Percentiles rank a stretch among this genome's conserved stretches.
Evolutionary conservation across 768 basidiomycete genomes (phyloP).

Genomic region (Porpolomopsis calyptriformis): DNA sequence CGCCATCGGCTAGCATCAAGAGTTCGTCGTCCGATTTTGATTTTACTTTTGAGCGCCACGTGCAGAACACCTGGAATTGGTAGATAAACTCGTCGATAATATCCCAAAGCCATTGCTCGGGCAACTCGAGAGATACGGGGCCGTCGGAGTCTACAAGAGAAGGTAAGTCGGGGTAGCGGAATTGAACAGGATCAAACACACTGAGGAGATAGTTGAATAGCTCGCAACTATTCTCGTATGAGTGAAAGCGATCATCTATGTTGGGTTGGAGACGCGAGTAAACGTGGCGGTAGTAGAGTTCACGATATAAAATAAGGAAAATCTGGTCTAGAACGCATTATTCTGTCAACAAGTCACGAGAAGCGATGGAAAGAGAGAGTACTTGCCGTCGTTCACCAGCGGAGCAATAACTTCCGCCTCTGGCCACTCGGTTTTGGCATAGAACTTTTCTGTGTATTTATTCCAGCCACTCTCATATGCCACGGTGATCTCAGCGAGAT

Average conservation of each 20-base stretch:
- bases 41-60: conserved; percentile 79
- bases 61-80: conserved; percentile 94
- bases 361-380: neutral
- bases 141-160: conserved; percentile 70
- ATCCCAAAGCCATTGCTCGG: conserved; percentile 98
- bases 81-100: conserved; percentile 97
- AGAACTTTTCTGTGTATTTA: conserved; percentile 92
- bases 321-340: conserved; percentile 57
- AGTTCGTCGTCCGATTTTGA: conserved; percentile 87
- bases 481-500: conserved; percentile 79
- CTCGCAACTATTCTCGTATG: conserved; percentile 96
- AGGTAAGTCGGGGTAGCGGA: neutral
- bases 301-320: conserved; percentile 93
- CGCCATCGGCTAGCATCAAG: conserved; percentile 65
- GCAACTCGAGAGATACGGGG: conserved; percentile 86
- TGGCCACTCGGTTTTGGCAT: conserved; percentile 91
- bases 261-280: conserved; percentile 93
- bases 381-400: conserved; percentile 81
- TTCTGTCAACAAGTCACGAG: neutral
- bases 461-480: conserved; percentile 98
- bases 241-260: conserved; percentile 96
- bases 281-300: conserved; percentile 90
- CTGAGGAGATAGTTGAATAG: conserved; percentile 96
- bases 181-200: conserved; percentile 27
- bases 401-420: conserved; percentile 94